Evolutionary conservation across 139 green algal genomes (phyloP).

Genomic region (Chlorella sp.): DNA sequence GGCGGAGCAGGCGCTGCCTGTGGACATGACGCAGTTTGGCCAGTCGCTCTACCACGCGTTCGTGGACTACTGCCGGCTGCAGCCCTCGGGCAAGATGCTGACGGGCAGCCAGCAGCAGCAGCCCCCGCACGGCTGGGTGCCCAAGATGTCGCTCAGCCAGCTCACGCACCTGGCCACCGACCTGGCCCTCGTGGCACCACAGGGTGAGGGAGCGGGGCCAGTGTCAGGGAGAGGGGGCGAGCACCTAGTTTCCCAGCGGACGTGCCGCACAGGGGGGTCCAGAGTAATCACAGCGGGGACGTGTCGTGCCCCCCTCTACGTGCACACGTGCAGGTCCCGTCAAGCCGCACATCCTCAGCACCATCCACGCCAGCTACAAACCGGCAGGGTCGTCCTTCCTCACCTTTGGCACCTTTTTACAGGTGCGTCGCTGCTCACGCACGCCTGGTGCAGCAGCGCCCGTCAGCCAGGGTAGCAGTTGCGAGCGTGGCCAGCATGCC

Average conservation of each 20-base stretch:
- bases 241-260: background rate
- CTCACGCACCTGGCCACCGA: background rate
- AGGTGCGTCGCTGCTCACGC: background rate
- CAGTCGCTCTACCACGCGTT: background rate
- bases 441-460: background rate
- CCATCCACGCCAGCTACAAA: background rate
- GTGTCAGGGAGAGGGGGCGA: too few relatives aligned
- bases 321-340: background rate
- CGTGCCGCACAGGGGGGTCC: too few relatives aligned
- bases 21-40: background rate
- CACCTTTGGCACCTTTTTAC: conserved; percentile 1
- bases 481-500: too few relatives aligned
- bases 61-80: conserved; percentile 4
- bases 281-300: background rate
- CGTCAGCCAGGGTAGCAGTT: background rate
- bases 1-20: background rate
- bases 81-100: background rate
- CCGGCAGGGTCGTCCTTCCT: background rate
- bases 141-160: background rate
- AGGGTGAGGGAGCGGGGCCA: too few relatives aligned
- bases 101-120: background rate
- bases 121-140: background rate
- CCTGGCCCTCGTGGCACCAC: background rate
- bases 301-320: background rate
- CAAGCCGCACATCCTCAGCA: background rate